These are phyloP conservation scores for Neofusicoccum parvum DNA, from an alignment of 2,329 filamentous ascomycete species.

Conservation along the genomic window DNA sequence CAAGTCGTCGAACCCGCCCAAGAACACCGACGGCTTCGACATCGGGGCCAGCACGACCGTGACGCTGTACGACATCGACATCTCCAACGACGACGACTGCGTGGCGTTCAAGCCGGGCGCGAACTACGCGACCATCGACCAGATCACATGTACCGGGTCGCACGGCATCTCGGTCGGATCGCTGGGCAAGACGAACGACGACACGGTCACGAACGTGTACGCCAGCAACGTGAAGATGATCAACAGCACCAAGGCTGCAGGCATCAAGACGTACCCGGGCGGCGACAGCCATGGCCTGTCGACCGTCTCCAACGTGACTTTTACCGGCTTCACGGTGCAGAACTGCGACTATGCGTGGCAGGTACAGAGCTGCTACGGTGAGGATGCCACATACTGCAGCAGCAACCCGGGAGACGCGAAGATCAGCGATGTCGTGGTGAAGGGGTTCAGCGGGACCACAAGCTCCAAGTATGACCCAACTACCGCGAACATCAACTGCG, in stretches of 20 bases:
- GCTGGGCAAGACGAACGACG: slow-evolving; percentile 43
- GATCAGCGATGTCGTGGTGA: slow-evolving; percentile 36
- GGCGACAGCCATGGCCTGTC: slow-evolving; percentile 39
- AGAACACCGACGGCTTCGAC: slow-evolving; percentile 51
- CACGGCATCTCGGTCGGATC: slow-evolving; percentile 54
- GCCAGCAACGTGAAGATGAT: slow-evolving; percentile 46
- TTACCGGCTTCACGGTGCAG: slow-evolving; percentile 39
- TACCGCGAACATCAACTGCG: slow-evolving; percentile 20
- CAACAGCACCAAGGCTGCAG: slow-evolving; percentile 47
- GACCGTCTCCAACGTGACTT: slow-evolving; percentile 48
- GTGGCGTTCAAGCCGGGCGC: slow-evolving; percentile 49
- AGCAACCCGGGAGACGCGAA: slow-evolving; percentile 11
- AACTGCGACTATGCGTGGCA: slow-evolving; percentile 49
- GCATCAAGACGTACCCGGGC: slow-evolving; percentile 51
- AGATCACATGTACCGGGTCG: slow-evolving; percentile 47
- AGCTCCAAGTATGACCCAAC: slow-evolving; percentile 46
- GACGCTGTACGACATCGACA: slow-evolving; percentile 38
- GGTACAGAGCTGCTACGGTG: slow-evolving; percentile 48
- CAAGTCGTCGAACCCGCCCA: slow-evolving; percentile 40
- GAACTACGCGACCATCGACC: slow-evolving; percentile 43
- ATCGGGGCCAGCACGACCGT: slow-evolving; percentile 43
- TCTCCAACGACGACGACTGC: slow-evolving; percentile 50
- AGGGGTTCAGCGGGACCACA: slow-evolving; percentile 59
- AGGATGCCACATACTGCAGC: slow-evolving; percentile 17
- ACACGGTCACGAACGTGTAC: slow-evolving; percentile 48